Evolutionary conservation across 78 protist species (phyloP).

Genomic region (Tieghemostelium lacteum): DNA sequence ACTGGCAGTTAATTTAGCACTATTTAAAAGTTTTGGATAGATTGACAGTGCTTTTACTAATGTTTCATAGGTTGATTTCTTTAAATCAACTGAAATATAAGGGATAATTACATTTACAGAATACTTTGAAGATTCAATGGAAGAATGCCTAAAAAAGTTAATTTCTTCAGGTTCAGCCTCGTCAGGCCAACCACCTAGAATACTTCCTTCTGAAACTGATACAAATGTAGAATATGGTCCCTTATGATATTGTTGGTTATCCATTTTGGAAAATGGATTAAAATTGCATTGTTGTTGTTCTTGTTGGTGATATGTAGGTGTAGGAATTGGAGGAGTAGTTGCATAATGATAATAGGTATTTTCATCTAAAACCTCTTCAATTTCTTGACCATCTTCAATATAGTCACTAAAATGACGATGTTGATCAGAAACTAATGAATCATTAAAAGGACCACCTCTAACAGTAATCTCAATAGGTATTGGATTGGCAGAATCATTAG

Average conservation of each 20-base stretch:
- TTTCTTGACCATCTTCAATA: no score
- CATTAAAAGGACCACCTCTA: neutral
- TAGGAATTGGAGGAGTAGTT: neutral
- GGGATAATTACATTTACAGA: constrained; percentile 44
- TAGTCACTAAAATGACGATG: neutral
- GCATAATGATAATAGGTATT: neutral
- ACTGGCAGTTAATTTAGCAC: neutral
- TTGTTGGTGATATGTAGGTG: constrained; percentile 23
- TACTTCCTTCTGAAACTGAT: constrained; percentile 50
- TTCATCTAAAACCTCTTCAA: no score
- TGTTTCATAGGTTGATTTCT: constrained; percentile 6
- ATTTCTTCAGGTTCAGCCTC: constrained; percentile 75
- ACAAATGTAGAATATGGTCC: constrained; percentile 72
- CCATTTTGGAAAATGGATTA: constrained; percentile 57
- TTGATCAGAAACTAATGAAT: neutral
- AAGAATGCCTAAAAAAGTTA: constrained; percentile 48
- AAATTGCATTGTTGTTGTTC: no score
- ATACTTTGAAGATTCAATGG: constrained; percentile 74
- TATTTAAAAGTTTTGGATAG: neutral
- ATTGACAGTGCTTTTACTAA: constrained; percentile 5
- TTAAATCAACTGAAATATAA: constrained; percentile 1
- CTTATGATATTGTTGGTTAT: constrained; percentile 31
- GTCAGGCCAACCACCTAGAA: constrained; percentile 51
- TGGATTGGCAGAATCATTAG: neutral
- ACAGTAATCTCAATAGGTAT: constrained; percentile 61